A percentile compares a stretch with the other conserved stretches of the same genome.
These are phyloP conservation scores for Lagenidium giganteum DNA, from an alignment of 352 stramenopile species.

Conservation along the genomic window DNA sequence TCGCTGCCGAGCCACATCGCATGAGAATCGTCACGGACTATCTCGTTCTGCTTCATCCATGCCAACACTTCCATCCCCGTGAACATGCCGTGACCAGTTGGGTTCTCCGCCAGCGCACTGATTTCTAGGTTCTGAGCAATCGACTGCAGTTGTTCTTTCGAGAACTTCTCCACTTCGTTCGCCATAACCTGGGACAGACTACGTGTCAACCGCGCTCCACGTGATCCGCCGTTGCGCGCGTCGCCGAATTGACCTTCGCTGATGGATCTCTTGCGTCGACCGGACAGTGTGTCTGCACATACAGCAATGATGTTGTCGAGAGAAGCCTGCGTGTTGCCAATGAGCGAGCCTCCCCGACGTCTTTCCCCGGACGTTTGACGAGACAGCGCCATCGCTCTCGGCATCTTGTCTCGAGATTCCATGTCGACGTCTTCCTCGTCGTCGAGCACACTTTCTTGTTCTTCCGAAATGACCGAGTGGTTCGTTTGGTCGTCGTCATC, in stretches of 20 bases:
- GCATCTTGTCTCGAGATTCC: slow-evolving; percentile 47
- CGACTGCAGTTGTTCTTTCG: slow-evolving; percentile 63
- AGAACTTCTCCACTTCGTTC: slow-evolving; percentile 74
- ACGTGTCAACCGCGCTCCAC: slow-evolving; percentile 10
- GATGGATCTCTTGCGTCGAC: slow-evolving; percentile 41
- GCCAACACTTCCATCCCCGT: slow-evolving; percentile 51
- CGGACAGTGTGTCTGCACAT: slow-evolving; percentile 41
- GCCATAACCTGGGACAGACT: too few relatives aligned
- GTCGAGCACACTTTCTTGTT: too few relatives aligned
- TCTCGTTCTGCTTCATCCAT: slow-evolving; percentile 79
- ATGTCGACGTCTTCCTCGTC: slow-evolving; percentile 26
- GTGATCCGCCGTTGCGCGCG: background rate
- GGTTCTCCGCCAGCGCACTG: slow-evolving; percentile 38
- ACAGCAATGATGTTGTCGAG: slow-evolving; percentile 66
- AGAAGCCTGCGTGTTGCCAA: too few relatives aligned
- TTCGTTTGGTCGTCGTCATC: slow-evolving; percentile 18
- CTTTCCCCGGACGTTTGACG: slow-evolving; percentile 39
- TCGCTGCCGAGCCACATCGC: slow-evolving; percentile 74
- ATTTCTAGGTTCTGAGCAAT: slow-evolving; percentile 75
- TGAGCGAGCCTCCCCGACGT: slow-evolving; percentile 53
- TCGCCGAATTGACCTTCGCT: slow-evolving; percentile 38
- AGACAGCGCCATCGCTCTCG: too few relatives aligned
- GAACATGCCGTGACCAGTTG: slow-evolving; percentile 40
- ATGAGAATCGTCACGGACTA: slow-evolving; percentile 63
- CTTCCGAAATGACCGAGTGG: too few relatives aligned